Evolutionary conservation across 1,139 yeast genomes (phyloP).

Genomic region (Saccharomycopsis phalli): DNA sequence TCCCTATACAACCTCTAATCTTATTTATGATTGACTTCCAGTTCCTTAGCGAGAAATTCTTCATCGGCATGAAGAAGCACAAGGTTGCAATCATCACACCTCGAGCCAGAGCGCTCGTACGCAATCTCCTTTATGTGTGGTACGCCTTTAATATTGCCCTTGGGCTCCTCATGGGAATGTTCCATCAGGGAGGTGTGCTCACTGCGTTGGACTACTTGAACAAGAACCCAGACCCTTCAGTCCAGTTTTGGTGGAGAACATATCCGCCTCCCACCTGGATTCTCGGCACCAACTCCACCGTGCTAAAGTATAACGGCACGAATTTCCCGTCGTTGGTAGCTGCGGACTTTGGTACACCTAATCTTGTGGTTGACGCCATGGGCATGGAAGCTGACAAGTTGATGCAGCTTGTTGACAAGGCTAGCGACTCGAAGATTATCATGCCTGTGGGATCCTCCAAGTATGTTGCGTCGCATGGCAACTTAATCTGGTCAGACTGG

Average conservation of each 20-base stretch:
- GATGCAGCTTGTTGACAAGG: background rate
- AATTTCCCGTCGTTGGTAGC: conserved; percentile 24
- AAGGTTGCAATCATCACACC: conserved; percentile 20
- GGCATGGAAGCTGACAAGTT: conserved; percentile 37
- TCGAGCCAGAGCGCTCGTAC: conserved; percentile 20
- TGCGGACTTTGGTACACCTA: conserved; percentile 14
- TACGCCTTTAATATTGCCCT: conserved; percentile 52
- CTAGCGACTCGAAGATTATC: background rate
- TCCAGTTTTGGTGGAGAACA: conserved; percentile 86
- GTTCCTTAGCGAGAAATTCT: conserved; percentile 23
- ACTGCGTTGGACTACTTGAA: conserved; percentile 44
- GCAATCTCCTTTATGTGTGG: conserved; percentile 41
- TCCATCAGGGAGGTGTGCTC: conserved; percentile 87
- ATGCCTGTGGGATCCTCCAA: background rate
- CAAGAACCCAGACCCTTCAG: background rate
- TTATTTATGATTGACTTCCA: conserved; percentile 51
- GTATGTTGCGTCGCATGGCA: too few relatives aligned
- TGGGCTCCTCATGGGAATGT: conserved; percentile 63
- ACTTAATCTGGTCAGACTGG: background rate
- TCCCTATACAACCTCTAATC: conserved; percentile 68
- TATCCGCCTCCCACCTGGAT: conserved; percentile 92
- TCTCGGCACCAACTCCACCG: conserved; percentile 29
- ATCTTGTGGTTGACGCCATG: conserved; percentile 45
- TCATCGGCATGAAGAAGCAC: conserved; percentile 13
- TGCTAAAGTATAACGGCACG: conserved; percentile 25